phyloP scores from a whole-genome alignment of 306 rosid genomes.

The Glycine latifolia region DNA sequence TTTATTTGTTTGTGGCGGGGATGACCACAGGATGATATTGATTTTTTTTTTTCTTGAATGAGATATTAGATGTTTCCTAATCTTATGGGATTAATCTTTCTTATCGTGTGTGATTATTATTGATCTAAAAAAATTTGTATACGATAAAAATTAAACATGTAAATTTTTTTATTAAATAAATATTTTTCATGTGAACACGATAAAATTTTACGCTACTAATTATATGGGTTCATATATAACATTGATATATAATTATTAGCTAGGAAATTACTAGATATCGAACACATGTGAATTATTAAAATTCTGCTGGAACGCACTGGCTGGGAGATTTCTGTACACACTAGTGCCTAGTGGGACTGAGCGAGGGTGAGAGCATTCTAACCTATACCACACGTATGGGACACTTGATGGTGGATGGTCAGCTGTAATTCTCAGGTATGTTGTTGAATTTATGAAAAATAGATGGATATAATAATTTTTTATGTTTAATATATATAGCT shows the following conservation, averaged over 20 bases:
- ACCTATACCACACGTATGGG: not conserved
- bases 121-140: too few species aligned
- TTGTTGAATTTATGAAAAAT: not conserved
- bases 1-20: not conserved
- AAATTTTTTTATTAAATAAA: too few species aligned
- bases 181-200: too few species aligned
- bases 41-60: not conserved
- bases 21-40: not conserved
- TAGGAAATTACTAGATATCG: too few species aligned
- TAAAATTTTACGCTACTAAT: too few species aligned
- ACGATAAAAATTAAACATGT: too few species aligned
- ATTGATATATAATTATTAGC: not conserved
- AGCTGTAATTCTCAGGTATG: not conserved
- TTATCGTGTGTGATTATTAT: too few species aligned
- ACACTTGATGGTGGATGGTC: not conserved
- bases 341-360: not conserved
- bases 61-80: too few species aligned
- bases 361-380: too few species aligned
- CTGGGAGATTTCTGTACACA: not conserved
- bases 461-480: not conserved
- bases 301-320: not conserved
- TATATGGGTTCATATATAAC: too few species aligned
- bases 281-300: not conserved
- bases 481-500: too few species aligned
- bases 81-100: too few species aligned